Evolutionary conservation across 2,329 filamentous ascomycete genomes (phyloP).

Genomic region (Alternaria angustiovoidea): DNA sequence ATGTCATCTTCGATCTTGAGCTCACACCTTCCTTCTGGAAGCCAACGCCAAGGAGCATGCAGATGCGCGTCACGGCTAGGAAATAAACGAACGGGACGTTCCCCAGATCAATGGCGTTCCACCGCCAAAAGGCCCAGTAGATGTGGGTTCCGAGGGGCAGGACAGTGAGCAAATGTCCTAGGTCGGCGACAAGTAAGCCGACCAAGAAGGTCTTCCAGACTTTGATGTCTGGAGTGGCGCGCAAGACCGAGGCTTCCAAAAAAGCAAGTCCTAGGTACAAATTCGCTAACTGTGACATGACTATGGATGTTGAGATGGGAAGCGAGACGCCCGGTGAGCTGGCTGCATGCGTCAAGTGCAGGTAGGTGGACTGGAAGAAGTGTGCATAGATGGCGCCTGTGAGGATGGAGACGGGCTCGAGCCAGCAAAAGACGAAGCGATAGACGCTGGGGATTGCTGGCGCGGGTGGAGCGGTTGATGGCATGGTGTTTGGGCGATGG

Average conservation of each 20-base stretch:
- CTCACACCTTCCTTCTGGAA: conserved; percentile 17
- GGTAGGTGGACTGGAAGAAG: conserved; percentile 64
- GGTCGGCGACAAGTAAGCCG: conserved; percentile 75
- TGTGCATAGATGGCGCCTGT: conserved; percentile 63
- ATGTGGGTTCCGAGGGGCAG: conserved; percentile 64
- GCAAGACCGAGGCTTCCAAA: conserved; percentile 78
- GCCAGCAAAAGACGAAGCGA: conserved; percentile 75
- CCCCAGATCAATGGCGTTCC: conserved; percentile 74
- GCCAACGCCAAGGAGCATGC: conserved; percentile 39
- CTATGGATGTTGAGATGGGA: conserved; percentile 69
- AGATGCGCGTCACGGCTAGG: conserved; percentile 57
- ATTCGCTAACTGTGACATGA: conserved; percentile 78
- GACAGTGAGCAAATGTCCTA: conserved; percentile 77
- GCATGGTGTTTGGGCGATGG: conserved; percentile 21
- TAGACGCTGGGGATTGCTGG: conserved; percentile 66
- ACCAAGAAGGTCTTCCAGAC: conserved; percentile 76
- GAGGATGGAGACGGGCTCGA: conserved; percentile 69
- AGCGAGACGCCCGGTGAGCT: conserved; percentile 59
- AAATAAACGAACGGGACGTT: conserved; percentile 76
- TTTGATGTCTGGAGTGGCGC: conserved; percentile 70
- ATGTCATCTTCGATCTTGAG: conserved; percentile 21
- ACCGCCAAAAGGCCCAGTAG: conserved; percentile 69
- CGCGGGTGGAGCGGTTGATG: conserved; percentile 40
- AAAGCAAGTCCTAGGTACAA: conserved; percentile 79
- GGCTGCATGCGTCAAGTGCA: conserved; percentile 67